Evolutionary conservation across 768 basidiomycete species (phyloP).

Genomic region (Auriculariales sp.): DNA sequence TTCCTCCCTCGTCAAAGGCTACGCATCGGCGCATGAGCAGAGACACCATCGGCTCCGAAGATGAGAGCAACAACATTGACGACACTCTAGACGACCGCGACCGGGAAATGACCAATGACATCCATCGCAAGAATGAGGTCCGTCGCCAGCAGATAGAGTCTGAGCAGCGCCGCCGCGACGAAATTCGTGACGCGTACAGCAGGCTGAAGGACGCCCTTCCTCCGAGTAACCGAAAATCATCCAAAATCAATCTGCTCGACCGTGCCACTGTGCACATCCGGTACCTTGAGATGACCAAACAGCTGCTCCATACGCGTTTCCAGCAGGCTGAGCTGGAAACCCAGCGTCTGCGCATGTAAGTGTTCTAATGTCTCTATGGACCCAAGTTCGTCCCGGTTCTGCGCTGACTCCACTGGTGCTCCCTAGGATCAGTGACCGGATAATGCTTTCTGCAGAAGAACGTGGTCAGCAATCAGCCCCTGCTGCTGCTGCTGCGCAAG

Average conservation of each 20-base stretch:
- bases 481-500: slow-evolving; percentile 35
- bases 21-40: neutral
- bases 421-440: slow-evolving; percentile 64
- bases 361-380: neutral
- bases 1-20: neutral
- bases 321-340: slow-evolving; percentile 71
- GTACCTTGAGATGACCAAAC: slow-evolving; percentile 69
- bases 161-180: slow-evolving; percentile 82
- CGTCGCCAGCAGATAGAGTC: slow-evolving; percentile 89
- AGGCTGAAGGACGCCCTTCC: slow-evolving; percentile 85
- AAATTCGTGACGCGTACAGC: slow-evolving; percentile 84
- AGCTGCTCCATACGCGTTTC: slow-evolving; percentile 59
- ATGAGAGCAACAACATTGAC: neutral
- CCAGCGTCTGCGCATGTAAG: slow-evolving; percentile 53
- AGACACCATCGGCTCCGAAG: neutral
- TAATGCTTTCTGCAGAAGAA: slow-evolving; percentile 75
- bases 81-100: neutral
- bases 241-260: slow-evolving; percentile 83
- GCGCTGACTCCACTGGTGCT: neutral
- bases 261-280: slow-evolving; percentile 68
- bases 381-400: too few relatives aligned
- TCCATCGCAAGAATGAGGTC: slow-evolving; percentile 43
- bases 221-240: slow-evolving; percentile 80
- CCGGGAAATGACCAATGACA: neutral
- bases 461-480: slow-evolving; percentile 48